Conservation (phyloP, 371 early-diverging fungal species). For the Conidiobolus incongruus region DNA sequence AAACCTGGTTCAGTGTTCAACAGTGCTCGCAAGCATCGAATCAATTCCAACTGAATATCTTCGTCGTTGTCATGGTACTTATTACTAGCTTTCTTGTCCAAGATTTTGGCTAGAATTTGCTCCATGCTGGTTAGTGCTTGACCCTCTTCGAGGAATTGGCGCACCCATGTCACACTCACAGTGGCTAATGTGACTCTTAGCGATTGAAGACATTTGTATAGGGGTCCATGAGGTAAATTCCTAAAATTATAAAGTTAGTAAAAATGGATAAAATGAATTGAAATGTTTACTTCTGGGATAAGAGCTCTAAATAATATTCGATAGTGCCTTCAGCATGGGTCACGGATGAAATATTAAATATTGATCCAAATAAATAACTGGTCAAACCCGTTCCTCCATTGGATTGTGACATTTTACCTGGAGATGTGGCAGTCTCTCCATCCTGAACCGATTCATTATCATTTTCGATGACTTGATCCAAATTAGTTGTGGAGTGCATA, state of each 20-base stretch:
- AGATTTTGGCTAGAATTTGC: constrained; percentile 19
- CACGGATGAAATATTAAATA: neutral
- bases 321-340: neutral
- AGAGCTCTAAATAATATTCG: constrained; percentile 1
- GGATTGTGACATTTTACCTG: too few species aligned
- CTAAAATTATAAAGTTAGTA: constrained; percentile 3
- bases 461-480: too few species aligned
- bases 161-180: constrained; percentile 26
- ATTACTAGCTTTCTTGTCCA: constrained; percentile 11
- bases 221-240: constrained; percentile 10
- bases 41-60: constrained; percentile 23
- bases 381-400: constrained; percentile 7
- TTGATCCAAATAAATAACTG: neutral
- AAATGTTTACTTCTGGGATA: neutral
- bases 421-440: too few species aligned
- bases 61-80: constrained; percentile 14
- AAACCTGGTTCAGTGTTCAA: constrained; percentile 32
- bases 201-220: constrained; percentile 23
- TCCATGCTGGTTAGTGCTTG: constrained; percentile 21
- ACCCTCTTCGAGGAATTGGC: constrained; percentile 26
- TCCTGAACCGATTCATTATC: too few species aligned
- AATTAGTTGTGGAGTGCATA: too few species aligned
- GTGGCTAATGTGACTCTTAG: constrained; percentile 21
- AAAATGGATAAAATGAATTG: neutral
- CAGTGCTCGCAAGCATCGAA: constrained; percentile 26